These are phyloP conservation scores for Dothidotthia symphoricarpi DNA, from an alignment of 2,329 filamentous ascomycete genomes.

Conservation along the genomic window DNA sequence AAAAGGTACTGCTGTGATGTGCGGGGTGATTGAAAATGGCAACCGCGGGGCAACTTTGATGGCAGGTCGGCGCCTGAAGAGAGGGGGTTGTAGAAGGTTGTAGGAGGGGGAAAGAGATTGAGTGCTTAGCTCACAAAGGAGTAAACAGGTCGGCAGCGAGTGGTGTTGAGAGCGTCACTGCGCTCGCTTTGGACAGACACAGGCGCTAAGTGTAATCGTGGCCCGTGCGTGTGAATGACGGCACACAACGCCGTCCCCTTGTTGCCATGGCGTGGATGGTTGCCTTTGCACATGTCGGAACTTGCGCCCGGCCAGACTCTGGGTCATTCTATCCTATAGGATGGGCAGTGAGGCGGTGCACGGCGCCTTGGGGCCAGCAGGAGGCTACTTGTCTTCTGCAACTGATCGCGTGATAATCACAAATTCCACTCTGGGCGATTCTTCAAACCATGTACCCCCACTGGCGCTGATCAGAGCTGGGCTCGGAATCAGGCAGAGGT, in stretches of 20 bases:
- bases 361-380: not conserved
- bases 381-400: too few species aligned
- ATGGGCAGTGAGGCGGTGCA: constrained; percentile 1
- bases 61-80: constrained; percentile 5
- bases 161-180: constrained; percentile 22
- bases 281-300: too few species aligned
- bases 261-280: too few species aligned
- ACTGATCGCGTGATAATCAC: too few species aligned
- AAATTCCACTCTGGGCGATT: too few species aligned
- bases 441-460: too few species aligned
- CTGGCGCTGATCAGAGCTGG: too few species aligned
- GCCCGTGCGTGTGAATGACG: constrained; percentile 14
- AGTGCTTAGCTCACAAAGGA: constrained; percentile 19
- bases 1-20: constrained; percentile 24
- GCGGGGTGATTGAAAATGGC: constrained; percentile 23
- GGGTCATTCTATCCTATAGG: not conserved
- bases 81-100: constrained; percentile 1
- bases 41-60: constrained; percentile 5
- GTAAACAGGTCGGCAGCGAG: constrained; percentile 12
- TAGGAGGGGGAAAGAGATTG: constrained; percentile 10
- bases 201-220: constrained; percentile 12
- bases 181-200: constrained; percentile 5
- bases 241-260: constrained; percentile 7
- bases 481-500: too few species aligned
- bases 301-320: too few species aligned